Evolutionary conservation across 108 stramenopile species (phyloP).

Genomic region (Chaetoceros tenuissimus): DNA sequence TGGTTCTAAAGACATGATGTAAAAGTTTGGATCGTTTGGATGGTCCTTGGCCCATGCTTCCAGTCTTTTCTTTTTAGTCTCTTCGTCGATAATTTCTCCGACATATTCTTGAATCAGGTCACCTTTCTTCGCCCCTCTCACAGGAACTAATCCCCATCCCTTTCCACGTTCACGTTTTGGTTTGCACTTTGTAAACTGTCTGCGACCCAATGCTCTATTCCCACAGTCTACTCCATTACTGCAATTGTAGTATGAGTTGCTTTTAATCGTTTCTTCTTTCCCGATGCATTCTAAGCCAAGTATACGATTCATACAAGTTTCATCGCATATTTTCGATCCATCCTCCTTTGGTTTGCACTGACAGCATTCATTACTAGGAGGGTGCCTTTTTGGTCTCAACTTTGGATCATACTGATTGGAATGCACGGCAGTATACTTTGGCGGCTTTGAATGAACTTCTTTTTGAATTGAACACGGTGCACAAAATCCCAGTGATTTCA

Average conservation of each 20-base stretch:
- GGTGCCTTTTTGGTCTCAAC: conserved; percentile 49
- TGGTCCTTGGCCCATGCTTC: conserved; percentile 58
- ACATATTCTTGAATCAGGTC: conserved; percentile 85
- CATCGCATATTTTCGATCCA: conserved; percentile 45
- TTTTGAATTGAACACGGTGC: neutral
- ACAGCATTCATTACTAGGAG: conserved; percentile 46
- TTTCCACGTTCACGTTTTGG: conserved; percentile 74
- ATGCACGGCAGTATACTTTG: conserved; percentile 51
- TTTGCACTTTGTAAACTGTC: conserved; percentile 52
- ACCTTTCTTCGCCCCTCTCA: conserved; percentile 56
- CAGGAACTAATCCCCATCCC: conserved; percentile 83
- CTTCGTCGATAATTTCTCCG: conserved; percentile 84
- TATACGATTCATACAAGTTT: conserved; percentile 74
- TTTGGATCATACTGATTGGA: conserved; percentile 35
- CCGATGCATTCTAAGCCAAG: conserved; percentile 71
- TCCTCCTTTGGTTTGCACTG: conserved; percentile 29
- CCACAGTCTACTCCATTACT: conserved; percentile 65
- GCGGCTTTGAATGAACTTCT: conserved; percentile 57
- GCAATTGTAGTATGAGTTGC: conserved; percentile 63
- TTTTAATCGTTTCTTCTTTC: conserved; percentile 28
- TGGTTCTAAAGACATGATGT: conserved; percentile 80
- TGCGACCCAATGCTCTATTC: conserved; percentile 65
- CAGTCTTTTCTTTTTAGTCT: conserved; percentile 60
- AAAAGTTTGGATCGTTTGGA: conserved; percentile 90
- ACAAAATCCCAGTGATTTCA: neutral